These are phyloP conservation scores for Hypsizygus marmoreus DNA, from an alignment of 768 basidiomycete species.

Conservation along the genomic window DNA sequence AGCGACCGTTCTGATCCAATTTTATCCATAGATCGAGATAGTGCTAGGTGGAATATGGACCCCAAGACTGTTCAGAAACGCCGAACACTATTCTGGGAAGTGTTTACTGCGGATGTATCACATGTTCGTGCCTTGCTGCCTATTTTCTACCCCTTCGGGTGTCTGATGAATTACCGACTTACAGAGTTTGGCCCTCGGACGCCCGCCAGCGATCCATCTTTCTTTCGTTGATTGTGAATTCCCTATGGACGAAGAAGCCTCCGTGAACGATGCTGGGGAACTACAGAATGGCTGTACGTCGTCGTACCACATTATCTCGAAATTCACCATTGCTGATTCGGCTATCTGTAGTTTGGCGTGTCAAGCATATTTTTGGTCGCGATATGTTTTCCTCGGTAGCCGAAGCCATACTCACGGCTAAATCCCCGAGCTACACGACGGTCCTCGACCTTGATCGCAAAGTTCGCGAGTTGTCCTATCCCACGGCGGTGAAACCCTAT, in stretches of 20 bases:
- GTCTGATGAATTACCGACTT: neutral
- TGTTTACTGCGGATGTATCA: slow-evolving; percentile 39
- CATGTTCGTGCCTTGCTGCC: slow-evolving; percentile 25
- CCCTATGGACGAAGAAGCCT: slow-evolving; percentile 56
- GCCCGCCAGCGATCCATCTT: slow-evolving; percentile 58
- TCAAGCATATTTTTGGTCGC: slow-evolving; percentile 54
- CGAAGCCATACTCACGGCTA: slow-evolving; percentile 50
- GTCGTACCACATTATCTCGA: neutral
- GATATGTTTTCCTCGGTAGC: slow-evolving; percentile 52
- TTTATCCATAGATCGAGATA: slow-evolving; percentile 36
- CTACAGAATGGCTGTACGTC: slow-evolving; percentile 52
- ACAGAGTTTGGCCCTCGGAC: slow-evolving; percentile 58
- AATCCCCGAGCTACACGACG: slow-evolving; percentile 45
- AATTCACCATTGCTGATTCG: neutral
- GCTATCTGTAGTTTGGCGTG: slow-evolving; percentile 50
- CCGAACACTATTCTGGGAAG: slow-evolving; percentile 41
- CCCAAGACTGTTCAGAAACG: slow-evolving; percentile 36
- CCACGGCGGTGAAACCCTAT: slow-evolving; percentile 48
- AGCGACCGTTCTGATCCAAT: neutral
- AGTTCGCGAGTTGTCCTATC: slow-evolving; percentile 48
- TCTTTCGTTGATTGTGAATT: slow-evolving; percentile 67
- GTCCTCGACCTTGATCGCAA: slow-evolving; percentile 54
- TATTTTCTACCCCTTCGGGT: neutral
- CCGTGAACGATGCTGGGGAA: slow-evolving; percentile 43
- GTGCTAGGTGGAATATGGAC: slow-evolving; percentile 42